Evolutionary conservation across 345 rosid species (phyloP).

Genomic region (Heritiera fomes): DNA sequence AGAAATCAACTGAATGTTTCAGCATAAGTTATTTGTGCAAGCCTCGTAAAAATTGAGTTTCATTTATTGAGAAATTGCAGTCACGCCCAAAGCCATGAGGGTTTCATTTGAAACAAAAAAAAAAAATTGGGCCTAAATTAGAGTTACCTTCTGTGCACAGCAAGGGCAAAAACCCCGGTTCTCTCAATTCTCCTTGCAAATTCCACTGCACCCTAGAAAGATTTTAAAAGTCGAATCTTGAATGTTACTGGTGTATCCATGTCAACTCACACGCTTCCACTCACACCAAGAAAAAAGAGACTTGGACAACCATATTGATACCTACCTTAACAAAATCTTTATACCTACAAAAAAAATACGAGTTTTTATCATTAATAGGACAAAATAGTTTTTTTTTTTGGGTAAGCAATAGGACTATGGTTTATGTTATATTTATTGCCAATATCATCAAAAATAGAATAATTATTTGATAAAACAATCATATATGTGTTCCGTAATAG

Average conservation of each 20-base stretch:
- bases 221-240: constrained; percentile 76
- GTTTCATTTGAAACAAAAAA: not conserved
- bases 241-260: constrained; percentile 77
- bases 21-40: too few species aligned
- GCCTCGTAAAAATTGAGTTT: not conserved
- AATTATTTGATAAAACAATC: too few species aligned
- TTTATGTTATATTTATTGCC: too few species aligned
- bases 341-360: constrained; percentile 44
- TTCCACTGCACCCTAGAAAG: constrained; percentile 77
- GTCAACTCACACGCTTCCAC: constrained; percentile 98
- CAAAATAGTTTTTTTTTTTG: too few species aligned
- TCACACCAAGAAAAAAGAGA: constrained; percentile 34
- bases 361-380: too few species aligned
- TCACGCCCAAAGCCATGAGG: not conserved
- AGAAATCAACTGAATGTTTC: too few species aligned
- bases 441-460: too few species aligned
- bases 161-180: constrained; percentile 84
- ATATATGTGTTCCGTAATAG: too few species aligned
- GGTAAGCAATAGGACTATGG: too few species aligned
- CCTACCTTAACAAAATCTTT: constrained; percentile 81
- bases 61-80: not conserved
- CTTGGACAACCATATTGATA: constrained; percentile 93
- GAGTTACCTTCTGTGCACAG: constrained; percentile 82
- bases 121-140: not conserved
- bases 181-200: constrained; percentile 85